Evolutionary conservation across 2,329 filamentous ascomycete genomes (phyloP).

Genomic region (Thielaviopsis ethacetica): DNA sequence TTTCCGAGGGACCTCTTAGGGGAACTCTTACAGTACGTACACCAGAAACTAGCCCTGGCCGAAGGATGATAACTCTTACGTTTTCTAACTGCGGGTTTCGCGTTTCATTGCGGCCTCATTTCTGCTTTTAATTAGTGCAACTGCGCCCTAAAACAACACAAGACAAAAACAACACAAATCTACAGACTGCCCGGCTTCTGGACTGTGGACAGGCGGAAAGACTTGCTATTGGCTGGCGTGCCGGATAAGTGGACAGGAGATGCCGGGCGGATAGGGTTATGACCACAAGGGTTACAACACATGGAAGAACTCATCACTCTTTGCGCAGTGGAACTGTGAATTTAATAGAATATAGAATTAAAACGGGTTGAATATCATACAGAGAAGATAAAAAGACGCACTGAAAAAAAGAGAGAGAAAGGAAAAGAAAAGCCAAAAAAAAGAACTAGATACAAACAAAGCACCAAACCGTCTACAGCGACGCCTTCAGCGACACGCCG

Average conservation of each 20-base stretch:
- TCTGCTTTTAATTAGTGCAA: too few species aligned
- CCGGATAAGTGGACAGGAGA: too few species aligned
- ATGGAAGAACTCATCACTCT: too few species aligned
- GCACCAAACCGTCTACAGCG: neutral
- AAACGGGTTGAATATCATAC: conserved; percentile 4
- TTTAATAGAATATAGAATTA: neutral
- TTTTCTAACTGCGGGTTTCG: neutral
- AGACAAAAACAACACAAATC: neutral
- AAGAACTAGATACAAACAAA: neutral
- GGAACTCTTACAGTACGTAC: too few species aligned
- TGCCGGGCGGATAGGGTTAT: neutral
- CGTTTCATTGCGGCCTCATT: neutral
- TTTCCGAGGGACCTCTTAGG: too few species aligned
- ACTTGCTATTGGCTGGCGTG: neutral
- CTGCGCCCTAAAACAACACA: too few species aligned
- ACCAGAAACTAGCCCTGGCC: neutral
- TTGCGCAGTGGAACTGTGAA: too few species aligned
- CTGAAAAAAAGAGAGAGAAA: neutral
- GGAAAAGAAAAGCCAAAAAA: neutral
- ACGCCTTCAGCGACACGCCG: neutral
- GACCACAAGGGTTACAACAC: too few species aligned
- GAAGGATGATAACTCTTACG: neutral
- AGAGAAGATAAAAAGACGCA: neutral
- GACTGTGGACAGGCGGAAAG: neutral
- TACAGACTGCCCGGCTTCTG: neutral